A percentile compares a stretch with the other conserved stretches of the same genome.
These are phyloP conservation scores for Fusarium illudens DNA, from an alignment of 2,329 filamentous ascomycete species.

Conservation along the genomic window DNA sequence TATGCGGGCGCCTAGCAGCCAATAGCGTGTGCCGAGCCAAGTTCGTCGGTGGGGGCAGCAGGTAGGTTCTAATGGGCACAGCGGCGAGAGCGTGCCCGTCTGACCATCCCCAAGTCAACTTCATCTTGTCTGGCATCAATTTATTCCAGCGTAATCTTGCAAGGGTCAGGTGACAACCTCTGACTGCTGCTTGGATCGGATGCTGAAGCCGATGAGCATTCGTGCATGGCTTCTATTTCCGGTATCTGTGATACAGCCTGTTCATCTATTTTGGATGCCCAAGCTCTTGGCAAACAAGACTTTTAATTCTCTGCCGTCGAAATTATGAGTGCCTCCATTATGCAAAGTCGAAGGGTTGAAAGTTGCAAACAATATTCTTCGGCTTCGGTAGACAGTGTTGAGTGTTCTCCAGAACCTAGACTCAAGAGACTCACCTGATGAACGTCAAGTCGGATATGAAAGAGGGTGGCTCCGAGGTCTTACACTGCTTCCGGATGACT, in stretches of 20 bases:
- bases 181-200: not conserved
- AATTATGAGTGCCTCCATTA: not conserved
- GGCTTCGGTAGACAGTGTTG: no score
- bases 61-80: conserved; percentile 11
- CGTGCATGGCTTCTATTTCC: not conserved
- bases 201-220: not conserved
- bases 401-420: no score
- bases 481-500: conserved; percentile 2
- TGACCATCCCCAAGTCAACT: conserved; percentile 17
- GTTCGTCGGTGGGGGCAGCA: conserved; percentile 20
- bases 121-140: not conserved
- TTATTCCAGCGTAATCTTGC: not conserved
- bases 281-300: not conserved
- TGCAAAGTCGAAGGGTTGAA: not conserved
- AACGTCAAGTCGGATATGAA: not conserved
- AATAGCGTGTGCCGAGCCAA: conserved; percentile 32
- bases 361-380: not conserved
- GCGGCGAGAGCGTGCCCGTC: conserved; percentile 9
- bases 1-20: conserved; percentile 45
- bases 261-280: not conserved
- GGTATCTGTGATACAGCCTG: not conserved
- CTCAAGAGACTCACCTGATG: not conserved
- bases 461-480: not conserved
- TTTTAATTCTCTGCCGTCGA: not conserved
- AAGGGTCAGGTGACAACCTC: not conserved